phyloP scores from a whole-genome alignment of 179 eudicot genomes.

The Silene vulgaris region DNA sequence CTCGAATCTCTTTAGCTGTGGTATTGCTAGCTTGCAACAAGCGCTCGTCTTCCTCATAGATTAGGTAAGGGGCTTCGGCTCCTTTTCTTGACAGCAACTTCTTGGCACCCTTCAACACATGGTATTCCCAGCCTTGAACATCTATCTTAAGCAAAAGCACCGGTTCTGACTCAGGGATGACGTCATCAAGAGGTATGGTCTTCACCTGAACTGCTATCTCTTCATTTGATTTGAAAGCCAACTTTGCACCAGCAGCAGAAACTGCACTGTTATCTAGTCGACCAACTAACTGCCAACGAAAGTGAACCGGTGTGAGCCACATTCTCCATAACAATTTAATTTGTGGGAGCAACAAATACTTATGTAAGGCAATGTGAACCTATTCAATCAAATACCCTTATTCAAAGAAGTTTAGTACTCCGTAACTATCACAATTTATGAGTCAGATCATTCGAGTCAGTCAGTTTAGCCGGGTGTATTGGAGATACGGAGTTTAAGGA shows the following conservation, averaged over 20 bases:
- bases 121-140: conserved; percentile 98
- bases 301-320: conserved; percentile 27
- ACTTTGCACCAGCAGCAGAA: conserved; percentile 62
- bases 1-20: conserved; percentile 75
- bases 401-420: background rate
- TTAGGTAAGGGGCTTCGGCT: conserved; percentile 76
- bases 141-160: conserved; percentile 81
- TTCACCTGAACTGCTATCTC: conserved; percentile 69
- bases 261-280: conserved; percentile 95
- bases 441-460: too few species aligned
- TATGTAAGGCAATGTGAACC: background rate
- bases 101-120: conserved; percentile 82
- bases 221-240: conserved; percentile 93
- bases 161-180: conserved; percentile 42
- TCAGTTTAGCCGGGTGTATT: too few species aligned
- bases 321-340: background rate
- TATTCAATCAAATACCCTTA: too few species aligned
- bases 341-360: background rate
- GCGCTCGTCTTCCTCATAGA: conserved; percentile 91
- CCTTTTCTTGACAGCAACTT: conserved; percentile 74
- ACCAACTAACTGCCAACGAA: conserved; percentile 64
- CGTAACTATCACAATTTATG: background rate
- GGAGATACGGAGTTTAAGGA: too few species aligned
- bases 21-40: conserved; percentile 86
- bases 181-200: conserved; percentile 11